Conservation (phyloP, 441 rosid species). For the Isatis lusitanica region DNA sequence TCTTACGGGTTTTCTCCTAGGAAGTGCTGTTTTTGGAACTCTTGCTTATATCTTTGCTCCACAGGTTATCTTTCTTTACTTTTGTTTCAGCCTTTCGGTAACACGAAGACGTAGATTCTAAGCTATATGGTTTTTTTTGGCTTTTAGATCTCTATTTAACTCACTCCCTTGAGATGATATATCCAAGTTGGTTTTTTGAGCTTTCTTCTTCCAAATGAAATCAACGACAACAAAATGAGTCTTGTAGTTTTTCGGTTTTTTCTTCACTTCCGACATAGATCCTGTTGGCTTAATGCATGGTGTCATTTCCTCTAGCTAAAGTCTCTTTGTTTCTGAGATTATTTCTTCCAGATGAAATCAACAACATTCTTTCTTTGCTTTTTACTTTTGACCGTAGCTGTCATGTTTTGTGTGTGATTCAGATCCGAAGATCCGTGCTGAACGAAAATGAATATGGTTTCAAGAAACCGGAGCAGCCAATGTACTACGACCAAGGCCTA, state of each 20-base stretch:
- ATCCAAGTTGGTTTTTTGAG: not conserved
- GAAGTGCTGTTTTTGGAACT: conserved; percentile 81
- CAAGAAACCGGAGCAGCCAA: conserved; percentile 61
- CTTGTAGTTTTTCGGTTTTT: not conserved
- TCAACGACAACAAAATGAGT: not conserved
- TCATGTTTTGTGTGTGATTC: not conserved
- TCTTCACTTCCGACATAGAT: too few relatives aligned
- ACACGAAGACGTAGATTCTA: too few relatives aligned
- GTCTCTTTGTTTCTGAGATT: not conserved
- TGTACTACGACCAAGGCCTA: conserved; percentile 75
- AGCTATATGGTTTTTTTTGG: too few relatives aligned
- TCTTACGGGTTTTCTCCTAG: conserved; percentile 68
- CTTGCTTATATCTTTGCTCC: conserved; percentile 80
- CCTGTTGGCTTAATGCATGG: too few relatives aligned
- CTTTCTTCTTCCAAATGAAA: not conserved
- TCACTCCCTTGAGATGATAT: too few relatives aligned
- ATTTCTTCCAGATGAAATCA: too few relatives aligned
- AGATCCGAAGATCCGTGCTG: conserved; percentile 72
- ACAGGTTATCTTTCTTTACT: conserved; percentile 49
- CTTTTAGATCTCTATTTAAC: too few relatives aligned
- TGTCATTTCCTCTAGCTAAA: not conserved
- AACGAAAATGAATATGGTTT: conserved; percentile 83
- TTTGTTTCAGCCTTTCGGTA: not conserved
- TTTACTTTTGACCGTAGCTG: not conserved
- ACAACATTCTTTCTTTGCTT: not conserved